Evolutionary conservation across 257 asterid species (phyloP).

Genomic region (Solanum pimpinellifolium): DNA sequence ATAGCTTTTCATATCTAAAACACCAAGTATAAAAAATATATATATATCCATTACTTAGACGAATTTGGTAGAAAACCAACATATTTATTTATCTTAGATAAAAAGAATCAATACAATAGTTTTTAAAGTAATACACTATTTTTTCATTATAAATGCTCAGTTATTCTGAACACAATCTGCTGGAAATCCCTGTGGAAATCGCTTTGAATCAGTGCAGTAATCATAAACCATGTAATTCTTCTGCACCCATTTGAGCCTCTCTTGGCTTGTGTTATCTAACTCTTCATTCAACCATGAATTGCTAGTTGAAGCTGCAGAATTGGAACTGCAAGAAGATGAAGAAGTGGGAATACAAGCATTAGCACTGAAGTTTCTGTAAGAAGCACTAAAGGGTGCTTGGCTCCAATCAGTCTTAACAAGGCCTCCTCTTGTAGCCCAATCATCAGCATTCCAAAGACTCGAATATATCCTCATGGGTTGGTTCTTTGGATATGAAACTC

Average conservation of each 20-base stretch:
- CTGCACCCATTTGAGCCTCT: not conserved
- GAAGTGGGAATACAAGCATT: not conserved
- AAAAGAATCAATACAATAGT: not conserved
- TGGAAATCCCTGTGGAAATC: not conserved
- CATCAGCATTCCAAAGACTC: not conserved
- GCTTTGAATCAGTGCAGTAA: not conserved
- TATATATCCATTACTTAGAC: not conserved
- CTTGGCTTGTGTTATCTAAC: not conserved
- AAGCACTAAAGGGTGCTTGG: not conserved
- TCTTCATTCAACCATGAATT: not conserved
- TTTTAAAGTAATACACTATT: not conserved
- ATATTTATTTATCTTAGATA: not conserved
- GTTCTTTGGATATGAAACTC: not conserved
- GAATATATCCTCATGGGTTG: not conserved
- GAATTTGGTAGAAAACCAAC: not conserved
- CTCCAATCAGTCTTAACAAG: not conserved
- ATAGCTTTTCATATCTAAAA: not conserved
- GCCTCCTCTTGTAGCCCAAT: not conserved
- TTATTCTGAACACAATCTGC: not conserved
- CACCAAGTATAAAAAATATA: not conserved
- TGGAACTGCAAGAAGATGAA: not conserved
- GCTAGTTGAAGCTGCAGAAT: not conserved
- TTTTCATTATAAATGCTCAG: not conserved
- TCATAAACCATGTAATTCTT: not conserved
- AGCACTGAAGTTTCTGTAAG: not conserved